Base-by-base conservation (phyloP, 768 basidiomycete genomes). In the Agaricus sinodeliciosus region DNA sequence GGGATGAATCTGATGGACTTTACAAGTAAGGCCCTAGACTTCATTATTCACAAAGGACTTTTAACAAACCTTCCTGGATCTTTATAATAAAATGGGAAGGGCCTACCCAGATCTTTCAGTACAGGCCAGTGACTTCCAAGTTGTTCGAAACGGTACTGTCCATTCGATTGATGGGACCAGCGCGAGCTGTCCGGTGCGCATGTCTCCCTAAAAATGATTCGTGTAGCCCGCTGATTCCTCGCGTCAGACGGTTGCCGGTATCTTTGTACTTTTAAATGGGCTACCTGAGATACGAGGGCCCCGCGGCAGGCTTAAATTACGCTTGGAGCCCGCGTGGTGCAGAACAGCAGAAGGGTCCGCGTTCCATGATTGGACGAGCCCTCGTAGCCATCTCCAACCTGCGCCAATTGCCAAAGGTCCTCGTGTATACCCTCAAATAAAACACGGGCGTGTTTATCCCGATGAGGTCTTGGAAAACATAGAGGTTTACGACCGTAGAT, bases 101-200 rank as follows among this genome's bases (percentile, higher is more conserved):
- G 82, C 75, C 9, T 84, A 76, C 60, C 83, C 83, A 15, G 83
- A 84, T 56, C 57, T 85, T 22, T 65, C 81, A 35, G 83, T 80
- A 5, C 80, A 81, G 51, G 76, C 74, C 6, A 58, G 69, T 40
- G 69, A 70, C 6, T 86, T 82, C 75, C 80, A 81, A 58, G 75
- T 86, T 34, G 72, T 86, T 55, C 61, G 81, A 36, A 72, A 74
- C 40, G 81, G 80, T 0, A 31, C 51, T 0, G 61, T 68, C 3
- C 37, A 28, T 8, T 72, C 70, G 16, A 76, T 81, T 27, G 77
- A 66, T 25, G 82, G 82, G 28, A 84, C 82, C 9, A 81, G 78
- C 40, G 81, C 82, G 13, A 68, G 76, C 49, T 62, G 78, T 15
- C 85, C 85, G 0, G 82, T 83, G 55, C 43, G 72, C 47, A n/a